These are phyloP conservation scores for Bidens hawaiensis DNA, from an alignment of 140 eudicot species.

Conservation along the genomic window DNA sequence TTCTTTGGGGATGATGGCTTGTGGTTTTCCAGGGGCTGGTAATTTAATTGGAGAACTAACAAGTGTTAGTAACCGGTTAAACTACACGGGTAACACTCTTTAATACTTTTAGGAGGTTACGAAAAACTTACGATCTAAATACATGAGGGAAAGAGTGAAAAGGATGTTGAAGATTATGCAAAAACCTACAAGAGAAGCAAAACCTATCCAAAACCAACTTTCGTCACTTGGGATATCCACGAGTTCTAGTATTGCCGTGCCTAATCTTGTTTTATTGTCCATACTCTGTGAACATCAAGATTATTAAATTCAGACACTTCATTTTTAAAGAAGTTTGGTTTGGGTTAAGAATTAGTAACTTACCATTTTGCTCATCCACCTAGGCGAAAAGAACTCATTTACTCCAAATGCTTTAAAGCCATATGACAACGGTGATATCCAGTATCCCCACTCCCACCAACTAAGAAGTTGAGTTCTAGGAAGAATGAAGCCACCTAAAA, in stretches of 20 bases:
- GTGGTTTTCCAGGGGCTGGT: slow-evolving; percentile 63
- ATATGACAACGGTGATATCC: slow-evolving; percentile 79
- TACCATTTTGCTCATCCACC: slow-evolving; percentile 81
- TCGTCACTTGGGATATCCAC: slow-evolving; percentile 28
- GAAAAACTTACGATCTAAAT: slow-evolving; percentile 41
- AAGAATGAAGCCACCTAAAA: slow-evolving; percentile 77
- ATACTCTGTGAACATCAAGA: slow-evolving; percentile 24
- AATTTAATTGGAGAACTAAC: background rate
- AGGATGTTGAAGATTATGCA: slow-evolving; percentile 48
- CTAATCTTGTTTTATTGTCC: slow-evolving; percentile 34
- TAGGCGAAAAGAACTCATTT: slow-evolving; percentile 75
- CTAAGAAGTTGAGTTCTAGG: slow-evolving; percentile 54
- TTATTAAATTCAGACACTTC: background rate
- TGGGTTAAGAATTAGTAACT: background rate
- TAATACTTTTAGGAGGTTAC: background rate
- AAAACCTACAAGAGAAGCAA: slow-evolving; percentile 44
- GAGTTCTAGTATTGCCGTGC: slow-evolving; percentile 30
- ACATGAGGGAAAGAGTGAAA: slow-evolving; percentile 45
- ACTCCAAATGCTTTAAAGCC: slow-evolving; percentile 58
- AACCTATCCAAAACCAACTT: slow-evolving; percentile 50
- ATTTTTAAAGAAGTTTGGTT: background rate
- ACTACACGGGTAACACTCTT: background rate
- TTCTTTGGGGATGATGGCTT: slow-evolving; percentile 65
- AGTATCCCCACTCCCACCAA: slow-evolving; percentile 85
- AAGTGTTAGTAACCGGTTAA: background rate